Evolutionary conservation across 1,284 basidiomycete genomes (phyloP), one percentile per base, ranked within the genome.

Genomic region (Mycena sp.): DNA sequence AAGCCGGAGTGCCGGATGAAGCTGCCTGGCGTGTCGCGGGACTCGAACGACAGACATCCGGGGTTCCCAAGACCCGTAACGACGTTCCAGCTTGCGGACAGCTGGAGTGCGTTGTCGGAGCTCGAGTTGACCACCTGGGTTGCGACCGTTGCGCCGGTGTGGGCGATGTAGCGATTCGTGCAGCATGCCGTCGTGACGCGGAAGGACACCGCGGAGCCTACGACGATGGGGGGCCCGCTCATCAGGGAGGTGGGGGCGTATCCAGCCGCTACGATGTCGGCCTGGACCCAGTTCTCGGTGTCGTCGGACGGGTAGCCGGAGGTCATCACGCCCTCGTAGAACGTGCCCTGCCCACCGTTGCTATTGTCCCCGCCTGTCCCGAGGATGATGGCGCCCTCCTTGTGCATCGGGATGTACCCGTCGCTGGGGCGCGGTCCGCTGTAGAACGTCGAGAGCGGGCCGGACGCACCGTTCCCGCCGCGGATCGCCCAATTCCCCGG

Each of bases 241-340:
- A 32, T 38, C 38, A 55, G 45, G 25, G 58, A 53, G 45, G 58
- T 38, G 29, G 50, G 19, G 23, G 49, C 50, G 50, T 60, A 60
- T 28, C 41, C 23, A 19, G 58, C 58, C 21, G 58, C 58, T 19
- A 60, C 58, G 46, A 60, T 37, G 40, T 60, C 45, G 16, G 58
- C 40, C 50, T 60, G 58, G 58, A 60, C 58, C 6, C 49, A 44
- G 30, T 60, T 60, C 58, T 60, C 58, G 29, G 58, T 60, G 16
- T 49, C 58, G 49, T 60, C 58, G 32, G 40, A 25, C 29, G 58
- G 58, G 25, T 35, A 60, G 28, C 58, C 58, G 26, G 58, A 44
- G 48, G 58, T 60, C 58, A 60, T 45, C n/a, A 60, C 58, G 26
- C 58, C 58, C 58, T 60, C 58, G 48, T 58, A 58, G 37, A 58